Percentiles rank a stretch among this genome's conserved stretches.
Evolutionary conservation across 768 basidiomycete genomes (phyloP).

Genomic region (Boletus patriciae): DNA sequence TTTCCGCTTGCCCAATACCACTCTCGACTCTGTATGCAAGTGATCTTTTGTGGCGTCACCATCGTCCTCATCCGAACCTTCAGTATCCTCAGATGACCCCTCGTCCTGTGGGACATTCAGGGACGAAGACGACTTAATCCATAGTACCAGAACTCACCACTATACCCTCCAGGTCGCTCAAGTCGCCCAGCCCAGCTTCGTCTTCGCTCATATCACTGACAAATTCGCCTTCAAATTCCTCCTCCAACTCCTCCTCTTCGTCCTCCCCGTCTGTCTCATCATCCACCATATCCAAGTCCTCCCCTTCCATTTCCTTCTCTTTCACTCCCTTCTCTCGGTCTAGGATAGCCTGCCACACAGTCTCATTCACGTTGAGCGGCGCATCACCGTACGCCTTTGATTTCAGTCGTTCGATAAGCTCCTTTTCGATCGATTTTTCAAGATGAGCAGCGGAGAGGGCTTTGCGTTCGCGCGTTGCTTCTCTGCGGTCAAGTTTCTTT

Average conservation of each 20-base stretch:
- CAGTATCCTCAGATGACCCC: constrained; percentile 40
- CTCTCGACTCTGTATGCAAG: constrained; percentile 39
- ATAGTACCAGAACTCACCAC: constrained; percentile 43
- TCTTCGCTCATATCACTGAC: constrained; percentile 58
- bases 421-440: constrained; percentile 93
- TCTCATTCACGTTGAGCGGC: constrained; percentile 97
- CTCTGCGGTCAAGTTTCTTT: constrained; percentile 94
- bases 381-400: constrained; percentile 97
- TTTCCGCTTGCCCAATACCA: constrained; percentile 69
- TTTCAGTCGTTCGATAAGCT: constrained; percentile 92
- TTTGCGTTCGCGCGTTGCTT: constrained; percentile 90
- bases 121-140: neutral
- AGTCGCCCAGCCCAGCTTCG: constrained; percentile 41
- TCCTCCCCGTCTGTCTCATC: constrained; percentile 58
- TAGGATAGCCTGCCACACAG: constrained; percentile 89
- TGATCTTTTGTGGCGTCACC: constrained; percentile 41
- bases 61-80: constrained; percentile 42
- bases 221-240: constrained; percentile 54
- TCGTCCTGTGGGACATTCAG: constrained; percentile 36
- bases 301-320: constrained; percentile 43
- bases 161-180: constrained; percentile 65
- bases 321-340: constrained; percentile 67
- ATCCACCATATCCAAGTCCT: constrained; percentile 43
- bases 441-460: constrained; percentile 94
- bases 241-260: constrained; percentile 45